Conservation (phyloP, 495 filamentous ascomycete species). For the Polyplosphaeria fusca region DNA sequence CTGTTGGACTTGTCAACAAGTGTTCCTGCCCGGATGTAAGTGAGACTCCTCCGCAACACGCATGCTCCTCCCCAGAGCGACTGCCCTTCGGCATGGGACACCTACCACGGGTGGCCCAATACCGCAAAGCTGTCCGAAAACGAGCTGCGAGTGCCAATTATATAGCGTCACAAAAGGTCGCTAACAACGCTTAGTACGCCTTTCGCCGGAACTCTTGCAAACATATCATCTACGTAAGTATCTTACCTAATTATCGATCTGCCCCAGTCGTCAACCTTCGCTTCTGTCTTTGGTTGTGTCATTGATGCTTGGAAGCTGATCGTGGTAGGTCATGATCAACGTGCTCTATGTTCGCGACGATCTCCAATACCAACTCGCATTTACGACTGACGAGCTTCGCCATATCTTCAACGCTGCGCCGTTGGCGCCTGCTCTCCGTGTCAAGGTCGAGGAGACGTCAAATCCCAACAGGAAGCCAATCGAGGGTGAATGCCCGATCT, state of each 20-base stretch:
- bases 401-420: constrained; percentile 55
- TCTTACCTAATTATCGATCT: neutral
- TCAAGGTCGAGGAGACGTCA: neutral
- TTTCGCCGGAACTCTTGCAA: constrained; percentile 71
- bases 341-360: constrained; percentile 34
- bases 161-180: too few species aligned
- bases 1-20: constrained; percentile 53
- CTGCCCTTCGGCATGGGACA: too few species aligned
- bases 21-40: constrained; percentile 66
- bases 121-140: too few species aligned
- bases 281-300: constrained; percentile 63
- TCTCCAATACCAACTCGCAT: constrained; percentile 71
- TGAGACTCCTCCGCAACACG: too few species aligned
- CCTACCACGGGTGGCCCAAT: too few species aligned
- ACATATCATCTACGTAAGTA: constrained; percentile 61
- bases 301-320: neutral
- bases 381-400: constrained; percentile 62
- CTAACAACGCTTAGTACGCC: too few species aligned
- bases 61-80: too few species aligned
- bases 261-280: constrained; percentile 33
- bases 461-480: constrained; percentile 56
- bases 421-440: constrained; percentile 32
- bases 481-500: constrained; percentile 79
- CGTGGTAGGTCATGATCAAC: neutral
- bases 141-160: too few species aligned